Base-by-base conservation (phyloP, 805 yeast species). In the Kurtzmaniella fragi region DNA sequence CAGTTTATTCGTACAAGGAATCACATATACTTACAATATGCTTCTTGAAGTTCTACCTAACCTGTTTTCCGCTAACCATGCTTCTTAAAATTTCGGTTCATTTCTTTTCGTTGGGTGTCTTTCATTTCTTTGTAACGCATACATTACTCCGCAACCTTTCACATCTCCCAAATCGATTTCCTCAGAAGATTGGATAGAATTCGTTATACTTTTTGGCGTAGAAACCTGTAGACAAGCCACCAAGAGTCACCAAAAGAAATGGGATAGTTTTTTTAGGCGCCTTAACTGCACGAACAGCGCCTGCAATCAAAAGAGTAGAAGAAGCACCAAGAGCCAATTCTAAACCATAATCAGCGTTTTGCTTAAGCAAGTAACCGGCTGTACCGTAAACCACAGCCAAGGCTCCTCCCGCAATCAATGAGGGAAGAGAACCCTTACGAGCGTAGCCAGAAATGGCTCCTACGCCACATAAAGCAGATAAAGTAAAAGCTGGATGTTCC, bases 401-500 rank as follows among this genome's bases (percentile, higher is more conserved):
- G 1, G 79, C 61, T 8, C 76, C 46, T 30, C 97, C 97, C 1
- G 91, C 95, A 35, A 78, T 63, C 39, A 90, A 70, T 0, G 96
- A 87, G 16, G 95, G 95, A 28, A 82, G 54, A 2, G 95, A 85
- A 10, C 82, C 76, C 50, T 84, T 83, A 48, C 72, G 75, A 61
- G 62, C 52, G 60, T 66, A 85, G 30, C 93, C 93, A 62, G 79
- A 73, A 30, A 76, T 46, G 36, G 93, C 95, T 39, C 93, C 93
- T 39, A 77, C 57, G 39, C 82, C 71, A 50, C 84, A 70, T 45
- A 84, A 73, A 11, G 80, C 85, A 17, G 88, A 77, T 49, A 84
- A 70, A 15, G 90, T 80, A 50, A 70, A 77, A 39, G 87, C 79
- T 40, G 89, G 90, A 57, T 84, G 93, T 64, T 85, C 95, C 93